Evolutionary conservation across 73 alveolate genomes (phyloP), one percentile per base, ranked within the genome.

Genomic region (Paramecium pentaurelia): DNA sequence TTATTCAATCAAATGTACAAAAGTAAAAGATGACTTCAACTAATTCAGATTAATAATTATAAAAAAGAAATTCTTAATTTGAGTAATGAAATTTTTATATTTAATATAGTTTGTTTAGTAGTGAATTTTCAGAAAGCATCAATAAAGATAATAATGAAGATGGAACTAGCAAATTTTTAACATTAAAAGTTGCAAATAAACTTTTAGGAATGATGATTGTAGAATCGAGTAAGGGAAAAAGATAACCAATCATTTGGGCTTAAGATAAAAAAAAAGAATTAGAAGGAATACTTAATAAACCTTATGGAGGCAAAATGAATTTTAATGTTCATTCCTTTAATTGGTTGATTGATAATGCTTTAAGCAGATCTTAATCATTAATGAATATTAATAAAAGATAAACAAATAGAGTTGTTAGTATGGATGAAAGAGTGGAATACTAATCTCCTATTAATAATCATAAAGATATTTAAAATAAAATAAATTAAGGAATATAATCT

Each of bases 131-230:
- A 80, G 40, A 80, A 27, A 80, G 77, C 25, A 27, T 80, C 11
- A 45, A 40, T 45, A 12, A 25, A 32, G 20, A 80, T 2, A 47
- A n/a, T 1, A 80, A 80, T 42, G 91, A 80, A 9, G 77, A 80
- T 28, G 91, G 91, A 20, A 45, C 91, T 6, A 80, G 75, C 47
- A 80, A 80, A 44, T 80, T 80, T 47, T 27, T 80, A 6, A 80
- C 91, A 20, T 38, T 80, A 58, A 80, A 80, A 80, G 91, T 80
- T 8, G 91, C 91, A 6, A 80, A 80, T 80, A 80, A 47, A 80
- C 75, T 80, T 12, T 20, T 80, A 47, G 91, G 91, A 44, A 40
- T 80, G 58, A 80, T 80, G 91, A 45, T 45, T 27, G 73, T 80
- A 45, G 71, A 80, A 27, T 40, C 91, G 0, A 80, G 91, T 22